phyloP scores from a whole-genome alignment of 306 rosid genomes.

The Rosa multiflora region DNA sequence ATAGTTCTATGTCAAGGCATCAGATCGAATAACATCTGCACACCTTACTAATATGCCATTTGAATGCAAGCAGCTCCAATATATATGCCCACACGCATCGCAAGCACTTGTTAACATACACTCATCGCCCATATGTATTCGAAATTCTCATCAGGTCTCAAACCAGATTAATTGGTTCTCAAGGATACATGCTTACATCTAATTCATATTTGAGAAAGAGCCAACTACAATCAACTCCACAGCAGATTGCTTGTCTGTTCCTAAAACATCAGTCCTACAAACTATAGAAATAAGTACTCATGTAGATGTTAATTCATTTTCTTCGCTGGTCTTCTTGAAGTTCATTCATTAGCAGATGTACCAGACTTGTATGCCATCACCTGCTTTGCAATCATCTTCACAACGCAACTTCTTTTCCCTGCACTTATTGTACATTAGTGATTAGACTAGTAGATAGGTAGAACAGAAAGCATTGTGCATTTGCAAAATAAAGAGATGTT shows the following conservation, averaged over 20 bases:
- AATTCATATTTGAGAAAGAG: background rate
- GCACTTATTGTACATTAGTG: conserved; percentile 23
- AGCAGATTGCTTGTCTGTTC: background rate
- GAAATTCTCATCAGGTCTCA: no score
- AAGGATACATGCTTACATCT: no score
- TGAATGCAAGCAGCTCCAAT: no score
- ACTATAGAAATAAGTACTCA: no score
- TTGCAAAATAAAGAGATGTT: background rate
- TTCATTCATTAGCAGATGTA: conserved; percentile 64
- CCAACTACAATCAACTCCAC: background rate
- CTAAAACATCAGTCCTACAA: no score
- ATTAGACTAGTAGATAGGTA: background rate
- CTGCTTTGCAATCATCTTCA: conserved; percentile 63
- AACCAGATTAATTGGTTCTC: no score
- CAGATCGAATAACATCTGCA: background rate
- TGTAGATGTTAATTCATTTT: background rate
- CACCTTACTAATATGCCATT: background rate
- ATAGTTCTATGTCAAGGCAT: no score
- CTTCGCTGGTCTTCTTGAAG: conserved; percentile 30
- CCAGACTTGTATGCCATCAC: conserved; percentile 63
- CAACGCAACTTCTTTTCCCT: conserved; percentile 73
- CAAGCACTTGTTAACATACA: no score
- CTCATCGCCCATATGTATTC: no score
- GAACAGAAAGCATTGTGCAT: background rate
- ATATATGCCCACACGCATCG: no score